Evolutionary conservation across 1,284 basidiomycete species (phyloP), one percentile per base, ranked within the genome.

Genomic region (Gymnopus androsaceus): DNA sequence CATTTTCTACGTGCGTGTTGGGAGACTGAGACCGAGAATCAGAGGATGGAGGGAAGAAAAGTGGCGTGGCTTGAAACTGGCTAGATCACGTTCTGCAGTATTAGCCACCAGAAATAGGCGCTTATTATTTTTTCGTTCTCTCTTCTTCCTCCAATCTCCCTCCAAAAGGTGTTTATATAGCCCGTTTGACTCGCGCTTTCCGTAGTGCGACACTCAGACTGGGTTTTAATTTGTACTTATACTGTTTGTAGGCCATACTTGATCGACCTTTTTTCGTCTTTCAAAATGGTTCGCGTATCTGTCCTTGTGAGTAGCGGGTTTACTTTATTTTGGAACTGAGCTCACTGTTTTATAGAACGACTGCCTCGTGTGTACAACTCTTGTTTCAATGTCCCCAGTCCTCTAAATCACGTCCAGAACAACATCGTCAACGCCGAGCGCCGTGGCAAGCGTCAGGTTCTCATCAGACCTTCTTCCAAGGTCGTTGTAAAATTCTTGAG

Each of bases 391-490:
- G n/a, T n/a, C n/a, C n/a, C n/a, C n/a, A n/a, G n/a, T n/a, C n/a
- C n/a, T n/a, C n/a, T n/a, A n/a, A n/a, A n/a, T n/a, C n/a, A n/a
- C n/a, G n/a, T n/a, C n/a, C n/a, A n/a, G 59, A 96, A 96, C 86
- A 95, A 92, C 85, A 96, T 97, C 66, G 92, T 95, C 87, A 98
- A 98, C 68, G 95, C 95, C 69, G 95, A 98, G 82, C 92, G 94
- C 73, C 91, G 94, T 72, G 95, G 95, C 72, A 98, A 98, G 84
- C 92, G 94, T 68, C 95, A 98, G 81, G 95, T 98, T 63, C 87
- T 98, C 65, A 85, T 98, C 76, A 88, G 95, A 57, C 95, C 95
- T 61, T 94, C 92, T 19, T 95, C 93, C 64, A 98, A 98, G 80
- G 95, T 98, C 74, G 85, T 97, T 66, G 87, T 98, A 67, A 96